Base-by-base conservation (phyloP, 1,284 basidiomycete species). In the Fistulinella staudtii region DNA sequence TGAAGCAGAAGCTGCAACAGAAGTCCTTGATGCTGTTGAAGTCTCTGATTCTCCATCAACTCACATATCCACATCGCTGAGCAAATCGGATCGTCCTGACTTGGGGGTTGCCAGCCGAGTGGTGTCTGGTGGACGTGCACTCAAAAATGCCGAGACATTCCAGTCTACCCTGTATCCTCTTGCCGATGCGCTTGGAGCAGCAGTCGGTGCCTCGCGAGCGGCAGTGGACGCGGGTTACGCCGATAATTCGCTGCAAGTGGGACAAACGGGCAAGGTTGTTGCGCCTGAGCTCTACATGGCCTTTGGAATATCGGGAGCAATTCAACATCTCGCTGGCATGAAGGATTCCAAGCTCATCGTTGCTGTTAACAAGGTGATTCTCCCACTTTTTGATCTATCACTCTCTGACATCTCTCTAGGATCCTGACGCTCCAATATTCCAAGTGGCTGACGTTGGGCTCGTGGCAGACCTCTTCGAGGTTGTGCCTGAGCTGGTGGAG, bases 241-340 rank as follows among this genome's bases (percentile, higher is more conserved):
- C 39, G 96, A 99, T 70, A 99, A 99, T 69, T 95, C 92, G 7
- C 68, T 98, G 46, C 96, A 99, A 73, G 96, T 99, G 23, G 96
- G 96, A 28, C 96, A 99, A 74, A 99, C 96, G 0, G 96, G 96
- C 49, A 99, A 99, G 71, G 85, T 93, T 30, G 91, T 94, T 35
- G 91, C 91, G 5, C 95, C 94, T 0, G 90, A 97, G 67, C 73
- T 99, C 46, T 99, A 99, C 70, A 79, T 99, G 63, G 96, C 96
- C 13, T 68, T 99, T 39, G 96, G 96, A 51, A 99, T 99, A 60
- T 96, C 92, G 23, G 96, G 96, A 35, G 96, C 60, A 23, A 99
- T 99, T 59, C 96, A 99, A 71, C 96, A 99, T 74, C 74, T 99
- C 51, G 96, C 96, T 22, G 96, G 96, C 24, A 99, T 99, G 96